Base-by-base conservation (phyloP, 768 basidiomycete genomes). In the Termitomyces bulborhizus region DNA sequence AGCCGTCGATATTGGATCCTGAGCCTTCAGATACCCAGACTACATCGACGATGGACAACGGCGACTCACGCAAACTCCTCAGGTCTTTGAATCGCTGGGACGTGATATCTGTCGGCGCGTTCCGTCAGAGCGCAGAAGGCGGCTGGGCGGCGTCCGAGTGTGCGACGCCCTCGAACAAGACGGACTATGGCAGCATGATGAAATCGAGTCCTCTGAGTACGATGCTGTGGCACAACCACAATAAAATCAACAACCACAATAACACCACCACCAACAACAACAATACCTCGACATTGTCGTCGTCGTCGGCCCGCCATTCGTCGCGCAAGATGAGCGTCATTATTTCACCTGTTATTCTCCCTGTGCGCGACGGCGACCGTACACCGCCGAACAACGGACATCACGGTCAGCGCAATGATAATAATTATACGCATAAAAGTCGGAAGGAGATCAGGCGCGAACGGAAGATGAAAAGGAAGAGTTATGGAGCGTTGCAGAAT, bases 11-110 rank as follows among this genome's bases (percentile, higher is more conserved):
- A 68, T 72, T 90, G 18, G 84, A 83, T 60, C 76, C 78, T 0
- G 85, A 85, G 59, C 76, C 55, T 16, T 66, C 66, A 26, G 76
- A 77, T 48, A 54, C 56, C 15, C 67, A 61, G 55, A 65, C 64
- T 39, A 60, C 65, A 16, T 66, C 67, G 13, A 62, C 67, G 12
- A 62, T 65, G 41, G 69, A 71, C 27, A 69, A 61, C 8, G 9
- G 8, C 44, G 77, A 78, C 29, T 71, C 72, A 6, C 69, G 68
- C 50, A 70, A 70, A 50, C 76, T 79, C 47, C 63, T 74, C 15
- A 76, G 76, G 62, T 81, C 71, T 53, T 73, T 88, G 26, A 80
- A 70, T 49, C 76, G 88, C 7, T 91, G 90, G 90, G 88, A 90
- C 58, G 73, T 79, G 40, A 81, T 90, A 47, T 83, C 88, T 6